These are phyloP conservation scores for Phlegmacium glaucopus DNA, from an alignment of 768 basidiomycete genomes.

Conservation along the genomic window DNA sequence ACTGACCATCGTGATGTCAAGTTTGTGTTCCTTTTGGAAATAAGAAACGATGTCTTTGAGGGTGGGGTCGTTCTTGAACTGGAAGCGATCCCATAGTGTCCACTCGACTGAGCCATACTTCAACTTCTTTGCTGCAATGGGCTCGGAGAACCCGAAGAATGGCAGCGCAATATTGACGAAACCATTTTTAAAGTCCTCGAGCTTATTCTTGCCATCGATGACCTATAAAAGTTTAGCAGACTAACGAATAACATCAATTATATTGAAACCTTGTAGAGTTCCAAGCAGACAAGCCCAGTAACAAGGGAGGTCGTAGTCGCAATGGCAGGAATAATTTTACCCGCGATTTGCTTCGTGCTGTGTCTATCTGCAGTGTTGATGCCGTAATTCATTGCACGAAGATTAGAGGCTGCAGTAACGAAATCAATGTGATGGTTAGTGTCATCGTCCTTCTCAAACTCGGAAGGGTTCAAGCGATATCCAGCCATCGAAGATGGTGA, in stretches of 20 bases:
- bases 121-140: slow-evolving; percentile 82
- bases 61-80: slow-evolving; percentile 86
- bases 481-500: slow-evolving; percentile 90
- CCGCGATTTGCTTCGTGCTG: slow-evolving; percentile 95
- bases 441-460: slow-evolving; percentile 99
- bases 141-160: slow-evolving; percentile 99
- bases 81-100: slow-evolving; percentile 98
- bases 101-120: slow-evolving; percentile 89
- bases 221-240: slow-evolving; percentile 46
- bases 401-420: slow-evolving; percentile 95
- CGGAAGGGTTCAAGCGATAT: slow-evolving; percentile 92
- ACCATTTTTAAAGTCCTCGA: slow-evolving; percentile 97
- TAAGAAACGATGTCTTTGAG: slow-evolving; percentile 79
- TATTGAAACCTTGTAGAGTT: slow-evolving; percentile 83
- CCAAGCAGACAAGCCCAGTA: slow-evolving; percentile 92
- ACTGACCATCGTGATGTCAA: slow-evolving; percentile 93
- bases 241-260: background rate
- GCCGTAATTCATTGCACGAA: slow-evolving; percentile 92
- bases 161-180: slow-evolving; percentile 97
- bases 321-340: slow-evolving; percentile 99
- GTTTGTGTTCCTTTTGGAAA: slow-evolving; percentile 82
- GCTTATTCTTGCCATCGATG: slow-evolving; percentile 90
- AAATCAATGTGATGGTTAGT: slow-evolving; percentile 98
- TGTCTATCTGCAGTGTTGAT: slow-evolving; percentile 87
- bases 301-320: slow-evolving; percentile 97